These are phyloP conservation scores for Picocystis sp. DNA, from an alignment of 163 green algal species.

Conservation along the genomic window DNA sequence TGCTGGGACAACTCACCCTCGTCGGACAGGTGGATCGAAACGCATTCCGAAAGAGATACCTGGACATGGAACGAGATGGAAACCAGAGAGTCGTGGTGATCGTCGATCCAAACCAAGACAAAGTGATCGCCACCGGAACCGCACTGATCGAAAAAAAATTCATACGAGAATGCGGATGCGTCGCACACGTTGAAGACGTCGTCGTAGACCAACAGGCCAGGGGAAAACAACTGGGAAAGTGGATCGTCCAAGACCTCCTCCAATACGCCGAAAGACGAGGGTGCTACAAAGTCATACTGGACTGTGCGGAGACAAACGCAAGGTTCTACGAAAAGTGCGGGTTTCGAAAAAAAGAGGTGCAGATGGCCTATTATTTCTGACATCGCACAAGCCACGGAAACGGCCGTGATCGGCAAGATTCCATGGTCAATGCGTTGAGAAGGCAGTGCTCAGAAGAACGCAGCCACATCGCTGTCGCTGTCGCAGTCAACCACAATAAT, in stretches of 20 bases:
- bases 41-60: neutral
- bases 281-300: constrained; percentile 50
- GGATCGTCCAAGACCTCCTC: constrained; percentile 18
- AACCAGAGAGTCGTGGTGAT: neutral
- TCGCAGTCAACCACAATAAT: too few relatives aligned
- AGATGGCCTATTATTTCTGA: constrained; percentile 57
- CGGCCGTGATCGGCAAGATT: too few relatives aligned
- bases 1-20: neutral
- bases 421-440: too few relatives aligned
- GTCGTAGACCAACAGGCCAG: constrained; percentile 56
- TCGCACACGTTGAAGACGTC: constrained; percentile 86
- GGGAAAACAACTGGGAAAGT: constrained; percentile 53
- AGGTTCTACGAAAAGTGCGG: constrained; percentile 79
- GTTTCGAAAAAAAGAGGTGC: constrained; percentile 60
- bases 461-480: too few relatives aligned
- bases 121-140: constrained; percentile 51
- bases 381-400: neutral
- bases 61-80: neutral
- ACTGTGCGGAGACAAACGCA: constrained; percentile 69
- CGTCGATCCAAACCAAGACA: neutral
- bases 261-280: neutral
- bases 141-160: constrained; percentile 75
- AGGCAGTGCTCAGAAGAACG: too few relatives aligned
- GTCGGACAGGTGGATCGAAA: neutral
- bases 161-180: constrained; percentile 54